phyloP scores from a whole-genome alignment of 73 alveolate genomes.

The Paramecium caudatum region DNA sequence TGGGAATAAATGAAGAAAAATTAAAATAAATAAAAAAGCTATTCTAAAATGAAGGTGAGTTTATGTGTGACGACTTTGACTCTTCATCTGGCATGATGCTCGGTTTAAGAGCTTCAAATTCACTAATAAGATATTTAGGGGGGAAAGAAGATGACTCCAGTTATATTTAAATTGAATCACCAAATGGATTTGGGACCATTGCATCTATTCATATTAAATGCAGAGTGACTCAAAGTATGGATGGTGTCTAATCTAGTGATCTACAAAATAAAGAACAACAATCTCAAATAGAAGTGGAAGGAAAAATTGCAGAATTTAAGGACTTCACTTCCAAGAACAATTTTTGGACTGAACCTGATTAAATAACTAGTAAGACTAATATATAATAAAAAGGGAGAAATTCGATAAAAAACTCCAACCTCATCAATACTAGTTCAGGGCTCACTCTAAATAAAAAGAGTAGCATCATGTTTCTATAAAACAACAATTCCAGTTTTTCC shows the following conservation, averaged over 20 bases:
- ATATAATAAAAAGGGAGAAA: background rate
- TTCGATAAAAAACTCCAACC: background rate
- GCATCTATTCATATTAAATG: constrained; percentile 23
- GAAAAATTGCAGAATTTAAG: background rate
- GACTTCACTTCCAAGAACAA: background rate
- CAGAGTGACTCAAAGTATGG: background rate
- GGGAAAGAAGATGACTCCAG: constrained; percentile 23
- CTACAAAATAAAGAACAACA: background rate
- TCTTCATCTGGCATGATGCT: constrained; percentile 28
- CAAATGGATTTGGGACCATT: background rate
- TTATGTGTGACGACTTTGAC: background rate
- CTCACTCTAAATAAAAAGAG: background rate
- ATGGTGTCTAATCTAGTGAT: constrained; percentile 18
- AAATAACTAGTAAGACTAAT: background rate
- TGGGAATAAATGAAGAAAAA: constrained; percentile 9
- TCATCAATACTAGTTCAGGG: background rate
- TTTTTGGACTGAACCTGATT: constrained; percentile 37
- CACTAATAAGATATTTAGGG: constrained; percentile 8
- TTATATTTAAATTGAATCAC: background rate
- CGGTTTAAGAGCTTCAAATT: constrained; percentile 55
- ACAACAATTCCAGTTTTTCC: background rate
- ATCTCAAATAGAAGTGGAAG: constrained; percentile 3
- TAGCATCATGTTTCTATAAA: background rate
- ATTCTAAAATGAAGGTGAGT: background rate
- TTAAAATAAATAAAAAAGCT: background rate